These are phyloP conservation scores for Suillus alpinus DNA, from an alignment of 768 basidiomycete species.

Conservation along the genomic window DNA sequence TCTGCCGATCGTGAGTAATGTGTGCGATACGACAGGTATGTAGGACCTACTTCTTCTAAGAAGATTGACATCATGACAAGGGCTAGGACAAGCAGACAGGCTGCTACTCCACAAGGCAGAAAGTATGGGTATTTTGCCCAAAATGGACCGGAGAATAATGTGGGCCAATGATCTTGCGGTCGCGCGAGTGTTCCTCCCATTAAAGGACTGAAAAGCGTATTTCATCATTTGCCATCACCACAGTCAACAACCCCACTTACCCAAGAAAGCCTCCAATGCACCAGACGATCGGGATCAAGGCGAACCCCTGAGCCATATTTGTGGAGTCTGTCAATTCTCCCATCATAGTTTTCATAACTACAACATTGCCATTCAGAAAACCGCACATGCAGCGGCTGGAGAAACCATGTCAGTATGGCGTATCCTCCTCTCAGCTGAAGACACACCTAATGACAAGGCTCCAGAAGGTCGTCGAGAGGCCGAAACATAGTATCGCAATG, in stretches of 20 bases:
- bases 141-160: slow-evolving; percentile 39
- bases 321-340: slow-evolving; percentile 52
- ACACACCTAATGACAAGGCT: slow-evolving; percentile 54
- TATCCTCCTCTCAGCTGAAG: background rate
- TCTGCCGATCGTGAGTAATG: background rate
- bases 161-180: slow-evolving; percentile 55
- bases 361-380: slow-evolving; percentile 36
- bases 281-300: slow-evolving; percentile 28
- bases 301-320: slow-evolving; percentile 34
- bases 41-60: slow-evolving; percentile 29
- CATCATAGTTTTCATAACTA: slow-evolving; percentile 71
- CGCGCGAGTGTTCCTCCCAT: slow-evolving; percentile 55
- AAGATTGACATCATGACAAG: slow-evolving; percentile 19
- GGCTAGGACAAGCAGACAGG: slow-evolving; percentile 10
- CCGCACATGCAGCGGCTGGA: slow-evolving; percentile 35
- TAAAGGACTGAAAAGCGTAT: slow-evolving; percentile 49
- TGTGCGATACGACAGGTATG: background rate
- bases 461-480: slow-evolving; percentile 56
- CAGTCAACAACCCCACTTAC: slow-evolving; percentile 18
- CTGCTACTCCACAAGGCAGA: slow-evolving; percentile 30
- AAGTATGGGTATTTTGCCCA: slow-evolving; percentile 37
- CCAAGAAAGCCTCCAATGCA: slow-evolving; percentile 32
- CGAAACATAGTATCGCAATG: slow-evolving; percentile 57
- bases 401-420: background rate
- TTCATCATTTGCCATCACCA: background rate